These are phyloP conservation scores for Pichia nanzhaoensis DNA, from an alignment of 805 yeast species.

Conservation along the genomic window DNA sequence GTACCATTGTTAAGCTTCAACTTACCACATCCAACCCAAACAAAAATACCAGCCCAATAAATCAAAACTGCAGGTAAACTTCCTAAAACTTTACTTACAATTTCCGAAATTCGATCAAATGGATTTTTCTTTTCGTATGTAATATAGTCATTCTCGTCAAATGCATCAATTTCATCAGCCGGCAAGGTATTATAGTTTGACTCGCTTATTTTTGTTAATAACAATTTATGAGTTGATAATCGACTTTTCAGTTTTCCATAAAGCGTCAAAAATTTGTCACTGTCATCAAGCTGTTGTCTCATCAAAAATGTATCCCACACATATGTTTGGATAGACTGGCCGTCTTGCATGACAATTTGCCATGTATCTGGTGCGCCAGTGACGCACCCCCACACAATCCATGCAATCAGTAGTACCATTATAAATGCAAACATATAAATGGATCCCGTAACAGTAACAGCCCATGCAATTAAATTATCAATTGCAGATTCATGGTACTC, in stretches of 20 bases:
- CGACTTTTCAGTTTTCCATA: constrained; percentile 29
- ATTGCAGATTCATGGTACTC: constrained; percentile 10
- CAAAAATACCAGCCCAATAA: constrained; percentile 34
- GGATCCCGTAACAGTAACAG: constrained; percentile 18
- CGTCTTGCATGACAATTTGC: constrained; percentile 39
- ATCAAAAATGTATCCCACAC: constrained; percentile 36
- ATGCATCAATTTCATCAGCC: background rate
- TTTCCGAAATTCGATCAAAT: constrained; percentile 31
- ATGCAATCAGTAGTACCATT: constrained; percentile 20
- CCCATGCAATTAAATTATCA: constrained; percentile 10
- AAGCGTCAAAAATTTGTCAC: constrained; percentile 23
- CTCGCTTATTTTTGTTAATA: constrained; percentile 7
- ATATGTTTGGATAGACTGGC: constrained; percentile 34
- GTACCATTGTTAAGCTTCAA: constrained; percentile 16
- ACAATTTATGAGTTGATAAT: constrained; percentile 18
- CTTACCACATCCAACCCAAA: constrained; percentile 35
- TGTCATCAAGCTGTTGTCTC: constrained; percentile 33
- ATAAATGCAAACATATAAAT: constrained; percentile 21
- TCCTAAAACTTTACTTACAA: constrained; percentile 26
- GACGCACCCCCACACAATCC: constrained; percentile 22
- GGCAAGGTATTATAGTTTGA: background rate
- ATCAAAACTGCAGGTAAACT: constrained; percentile 27
- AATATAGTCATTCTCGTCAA: constrained; percentile 10
- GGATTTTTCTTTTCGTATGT: constrained; percentile 22
- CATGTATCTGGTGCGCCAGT: constrained; percentile 29